A percentile compares a stretch with the other conserved stretches of the same genome.
phyloP scores from a whole-genome alignment of 371 early-diverging fungal species.

The Haplosporangium sp. region DNA sequence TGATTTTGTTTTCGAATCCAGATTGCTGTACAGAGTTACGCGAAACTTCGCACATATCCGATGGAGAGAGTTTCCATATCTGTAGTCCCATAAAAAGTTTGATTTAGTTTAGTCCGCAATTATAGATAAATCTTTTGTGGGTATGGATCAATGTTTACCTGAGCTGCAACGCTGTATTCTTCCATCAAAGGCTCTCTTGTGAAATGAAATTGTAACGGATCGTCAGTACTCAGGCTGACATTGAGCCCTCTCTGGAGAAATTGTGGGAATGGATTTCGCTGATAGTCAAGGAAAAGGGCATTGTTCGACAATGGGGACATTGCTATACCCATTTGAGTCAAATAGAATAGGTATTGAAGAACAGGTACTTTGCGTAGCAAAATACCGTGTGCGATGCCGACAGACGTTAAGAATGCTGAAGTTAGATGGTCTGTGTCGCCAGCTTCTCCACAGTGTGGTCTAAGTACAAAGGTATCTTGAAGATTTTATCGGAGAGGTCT shows the following conservation, averaged over 20 bases:
- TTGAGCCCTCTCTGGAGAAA: conserved; percentile 98
- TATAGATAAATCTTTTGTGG: neutral
- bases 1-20: conserved; percentile 93
- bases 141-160: conserved; percentile 58
- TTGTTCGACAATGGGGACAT: conserved; percentile 99
- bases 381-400: conserved; percentile 97
- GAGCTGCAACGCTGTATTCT: conserved; percentile 98
- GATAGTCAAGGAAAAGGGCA: conserved; percentile 96
- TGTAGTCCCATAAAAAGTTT: conserved; percentile 28
- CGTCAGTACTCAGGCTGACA: conserved; percentile 97
- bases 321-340: conserved; percentile 97
- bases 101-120: neutral
- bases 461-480: conserved; percentile 89
- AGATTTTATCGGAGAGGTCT: conserved; percentile 1
- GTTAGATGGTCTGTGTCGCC: conserved; percentile 98
- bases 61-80: conserved; percentile 95
- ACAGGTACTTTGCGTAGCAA: conserved; percentile 96
- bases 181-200: conserved; percentile 99
- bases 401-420: conserved; percentile 91
- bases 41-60: conserved; percentile 98
- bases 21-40: conserved; percentile 95
- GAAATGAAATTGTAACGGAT: conserved; percentile 99
- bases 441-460: conserved; percentile 98
- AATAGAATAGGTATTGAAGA: conserved; percentile 96
- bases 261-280: conserved; percentile 94